phyloP scores from a whole-genome alignment of 768 basidiomycete species.

The Termitomyces sp. region DNA sequence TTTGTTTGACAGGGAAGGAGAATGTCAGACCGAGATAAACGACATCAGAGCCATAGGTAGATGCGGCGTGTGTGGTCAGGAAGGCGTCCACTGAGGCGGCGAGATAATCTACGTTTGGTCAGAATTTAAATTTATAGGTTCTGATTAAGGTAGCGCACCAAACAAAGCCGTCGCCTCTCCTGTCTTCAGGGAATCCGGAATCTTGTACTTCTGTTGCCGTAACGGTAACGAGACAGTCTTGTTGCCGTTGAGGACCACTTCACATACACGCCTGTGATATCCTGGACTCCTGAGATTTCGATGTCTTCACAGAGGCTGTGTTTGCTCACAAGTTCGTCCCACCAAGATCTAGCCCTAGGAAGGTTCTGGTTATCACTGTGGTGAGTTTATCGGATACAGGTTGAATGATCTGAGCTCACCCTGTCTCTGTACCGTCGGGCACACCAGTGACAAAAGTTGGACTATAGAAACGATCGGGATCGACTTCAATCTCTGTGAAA shows the following conservation, averaged over 20 bases:
- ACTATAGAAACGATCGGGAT: slow-evolving; percentile 35
- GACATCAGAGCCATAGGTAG: slow-evolving; percentile 29
- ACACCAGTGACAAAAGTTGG: slow-evolving; percentile 96
- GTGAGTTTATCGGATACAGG: background rate
- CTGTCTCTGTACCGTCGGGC: slow-evolving; percentile 90
- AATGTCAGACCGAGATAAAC: slow-evolving; percentile 87
- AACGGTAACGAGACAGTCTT: slow-evolving; percentile 86
- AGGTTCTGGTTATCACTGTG: slow-evolving; percentile 56
- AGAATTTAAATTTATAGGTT: background rate
- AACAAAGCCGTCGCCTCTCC: slow-evolving; percentile 88
- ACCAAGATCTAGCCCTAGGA: slow-evolving; percentile 93
- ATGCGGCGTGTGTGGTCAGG: slow-evolving; percentile 58
- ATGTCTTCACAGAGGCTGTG: background rate
- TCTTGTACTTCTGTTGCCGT: slow-evolving; percentile 94
- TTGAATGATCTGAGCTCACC: slow-evolving; percentile 43
- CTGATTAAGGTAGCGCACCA: slow-evolving; percentile 50
- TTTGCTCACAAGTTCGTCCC: slow-evolving; percentile 90
- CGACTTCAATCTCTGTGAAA: background rate
- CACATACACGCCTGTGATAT: slow-evolving; percentile 84
- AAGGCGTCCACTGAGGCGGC: slow-evolving; percentile 96
- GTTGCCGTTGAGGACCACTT: slow-evolving; percentile 85
- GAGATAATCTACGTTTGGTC: slow-evolving; percentile 73
- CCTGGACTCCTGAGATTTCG: slow-evolving; percentile 13
- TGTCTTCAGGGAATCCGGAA: slow-evolving; percentile 89
- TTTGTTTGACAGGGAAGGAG: slow-evolving; percentile 97